phyloP scores from a whole-genome alignment of 2,329 filamentous ascomycete genomes.

The Neonectria faginata region DNA sequence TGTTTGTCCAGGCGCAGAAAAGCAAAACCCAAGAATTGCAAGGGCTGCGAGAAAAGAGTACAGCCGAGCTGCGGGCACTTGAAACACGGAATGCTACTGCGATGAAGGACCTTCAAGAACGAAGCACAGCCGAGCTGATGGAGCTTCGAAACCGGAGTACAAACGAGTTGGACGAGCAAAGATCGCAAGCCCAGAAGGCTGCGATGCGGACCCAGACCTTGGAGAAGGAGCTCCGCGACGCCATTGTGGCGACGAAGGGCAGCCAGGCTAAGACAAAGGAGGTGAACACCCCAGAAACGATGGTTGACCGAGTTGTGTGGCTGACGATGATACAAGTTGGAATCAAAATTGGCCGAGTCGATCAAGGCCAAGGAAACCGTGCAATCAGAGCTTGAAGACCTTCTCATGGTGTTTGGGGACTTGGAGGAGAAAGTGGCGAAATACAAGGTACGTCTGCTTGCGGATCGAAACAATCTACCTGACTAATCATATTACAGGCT shows the following conservation, averaged over 20 bases:
- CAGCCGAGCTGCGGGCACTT: slow-evolving; percentile 40
- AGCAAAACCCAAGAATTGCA: slow-evolving; percentile 71
- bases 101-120: slow-evolving; percentile 29
- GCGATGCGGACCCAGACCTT: slow-evolving; percentile 43
- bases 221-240: slow-evolving; percentile 44
- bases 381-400: slow-evolving; percentile 82
- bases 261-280: slow-evolving; percentile 40
- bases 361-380: slow-evolving; percentile 71
- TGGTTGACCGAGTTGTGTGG: slow-evolving; percentile 40
- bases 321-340: slow-evolving; percentile 44
- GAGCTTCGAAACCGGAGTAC: slow-evolving; percentile 36
- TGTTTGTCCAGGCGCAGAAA: slow-evolving; percentile 64
- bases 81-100: slow-evolving; percentile 1
- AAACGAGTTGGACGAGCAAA: slow-evolving; percentile 40
- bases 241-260: slow-evolving; percentile 35
- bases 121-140: slow-evolving; percentile 32
- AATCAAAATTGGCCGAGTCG: slow-evolving; percentile 54
- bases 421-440: slow-evolving; percentile 80
- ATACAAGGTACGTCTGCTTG: slow-evolving; percentile 73
- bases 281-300: slow-evolving; percentile 34
- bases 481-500: slow-evolving; percentile 51
- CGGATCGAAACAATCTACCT: slow-evolving; percentile 1
- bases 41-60: slow-evolving; percentile 44
- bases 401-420: slow-evolving; percentile 84
- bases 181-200: slow-evolving; percentile 41